Evolutionary conservation across 2,329 filamentous ascomycete genomes (phyloP), one percentile per base, ranked within the genome.

Genomic region (Aspergillus sojae): DNA sequence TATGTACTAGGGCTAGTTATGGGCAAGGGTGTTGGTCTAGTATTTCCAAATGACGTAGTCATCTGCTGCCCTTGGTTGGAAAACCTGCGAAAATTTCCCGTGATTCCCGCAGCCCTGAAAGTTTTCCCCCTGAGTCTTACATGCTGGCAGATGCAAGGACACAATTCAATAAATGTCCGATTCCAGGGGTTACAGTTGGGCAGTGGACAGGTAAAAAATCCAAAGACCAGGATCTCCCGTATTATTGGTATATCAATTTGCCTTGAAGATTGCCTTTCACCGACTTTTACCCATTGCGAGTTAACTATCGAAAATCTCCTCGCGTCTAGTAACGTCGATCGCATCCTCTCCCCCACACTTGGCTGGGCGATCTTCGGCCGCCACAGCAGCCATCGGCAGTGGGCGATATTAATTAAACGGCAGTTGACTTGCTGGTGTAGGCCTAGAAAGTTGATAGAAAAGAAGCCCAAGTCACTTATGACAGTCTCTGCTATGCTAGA

Each of bases 261-360:
- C 26, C 28, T 11, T 21, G n/a, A 11, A 36, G 30, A 54, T 34
- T 28, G 28, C 28, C 23, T 30, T 39, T 55, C 32, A 55, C 52
- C 52, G 52, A 55, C 52, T 54, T 54, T 54, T 54, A 36, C 16
- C 52, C 30, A 23, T 39, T 41, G 3, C 52, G 52, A 55, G n/a
- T 26, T 14, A 41, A 32, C 21, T 32, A 55, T 39, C 34, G 32
- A 55, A 26, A 39, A 55, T 55, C 52, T 19, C 52, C 52, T 55
- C 32, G 30, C 52, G 14, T 26, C 21, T 14, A 39, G 7, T 0
- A 21, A 9, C 5, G 52, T 23, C 52, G 52, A 55, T 55, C 52
- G 32, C 52, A 53, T 54, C 30, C 12, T 36, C 32, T 54, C n/a
- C 52, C 52, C 52, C 52, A 34, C 30, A 34, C 23, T 36, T 54